Conservation (phyloP, 441 rosid species). For the Jatropha multifida region DNA sequence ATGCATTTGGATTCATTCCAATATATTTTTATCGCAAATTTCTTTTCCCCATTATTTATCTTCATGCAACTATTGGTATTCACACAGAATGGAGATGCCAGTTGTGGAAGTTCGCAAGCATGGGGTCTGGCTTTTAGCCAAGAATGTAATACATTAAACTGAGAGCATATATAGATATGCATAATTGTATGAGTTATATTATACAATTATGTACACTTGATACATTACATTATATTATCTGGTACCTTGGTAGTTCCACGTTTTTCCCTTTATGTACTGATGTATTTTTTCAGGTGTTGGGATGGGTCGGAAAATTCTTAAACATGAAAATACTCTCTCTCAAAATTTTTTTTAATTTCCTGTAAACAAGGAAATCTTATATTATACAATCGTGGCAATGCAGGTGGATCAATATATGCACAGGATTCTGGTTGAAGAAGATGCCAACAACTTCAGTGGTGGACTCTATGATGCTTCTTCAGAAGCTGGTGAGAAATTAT, state of each 20-base stretch:
- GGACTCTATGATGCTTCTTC: constrained; percentile 58
- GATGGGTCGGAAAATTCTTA: background rate
- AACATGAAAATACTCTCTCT: background rate
- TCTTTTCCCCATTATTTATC: constrained; percentile 14
- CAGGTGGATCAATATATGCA: constrained; percentile 90
- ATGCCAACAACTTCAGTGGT: constrained; percentile 39
- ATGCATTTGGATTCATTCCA: background rate
- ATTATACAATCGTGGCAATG: constrained; percentile 19
- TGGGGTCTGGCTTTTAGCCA: constrained; percentile 83
- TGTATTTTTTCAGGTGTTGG: background rate
- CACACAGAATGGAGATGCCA: constrained; percentile 85
- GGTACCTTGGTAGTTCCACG: background rate
- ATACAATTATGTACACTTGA: constrained; percentile 8
- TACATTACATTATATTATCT: background rate
- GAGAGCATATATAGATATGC: constrained; percentile 27
- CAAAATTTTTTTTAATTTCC: constrained; percentile 8
- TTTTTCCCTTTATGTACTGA: background rate
- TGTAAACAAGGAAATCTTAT: constrained; percentile 11
- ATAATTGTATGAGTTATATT: constrained; percentile 25
- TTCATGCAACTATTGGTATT: constrained; percentile 30
- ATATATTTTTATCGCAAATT: background rate
- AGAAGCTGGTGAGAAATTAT: constrained; percentile 68
- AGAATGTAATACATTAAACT: constrained; percentile 55
- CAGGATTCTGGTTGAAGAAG: constrained; percentile 80
- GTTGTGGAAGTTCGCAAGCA: constrained; percentile 80